These are phyloP conservation scores for Chlamydomonas sphaeroides DNA, from an alignment of 139 green algal genomes.

Conservation along the genomic window DNA sequence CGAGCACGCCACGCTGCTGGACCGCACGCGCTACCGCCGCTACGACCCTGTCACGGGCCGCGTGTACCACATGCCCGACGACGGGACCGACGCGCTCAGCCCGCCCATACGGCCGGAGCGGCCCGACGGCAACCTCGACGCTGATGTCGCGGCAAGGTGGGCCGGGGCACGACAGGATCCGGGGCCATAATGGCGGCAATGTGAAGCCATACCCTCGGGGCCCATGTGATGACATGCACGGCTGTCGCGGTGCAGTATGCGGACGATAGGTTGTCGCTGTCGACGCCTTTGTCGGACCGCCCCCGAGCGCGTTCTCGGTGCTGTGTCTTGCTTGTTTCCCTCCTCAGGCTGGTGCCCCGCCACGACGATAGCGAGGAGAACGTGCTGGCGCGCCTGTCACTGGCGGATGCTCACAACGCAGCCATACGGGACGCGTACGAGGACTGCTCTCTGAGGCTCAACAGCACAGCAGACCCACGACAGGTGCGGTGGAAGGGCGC, in stretches of 20 bases:
- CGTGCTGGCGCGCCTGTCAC: constrained; percentile 58
- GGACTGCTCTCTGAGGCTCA: constrained; percentile 55
- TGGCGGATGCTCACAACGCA: constrained; percentile 64
- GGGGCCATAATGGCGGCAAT: no score
- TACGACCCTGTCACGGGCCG: constrained; percentile 67
- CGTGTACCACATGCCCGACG: constrained; percentile 50
- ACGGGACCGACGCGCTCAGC: constrained; percentile 29
- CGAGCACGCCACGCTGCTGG: constrained; percentile 63
- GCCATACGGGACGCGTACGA: constrained; percentile 59
- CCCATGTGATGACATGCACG: no score
- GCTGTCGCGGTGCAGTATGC: no score
- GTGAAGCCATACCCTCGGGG: no score
- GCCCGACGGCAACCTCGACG: constrained; percentile 46
- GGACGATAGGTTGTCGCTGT: no score
- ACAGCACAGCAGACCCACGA: constrained; percentile 22
- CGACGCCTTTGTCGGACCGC: no score
- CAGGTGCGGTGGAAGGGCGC: no score
- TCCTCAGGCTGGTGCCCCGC: constrained; percentile 39
- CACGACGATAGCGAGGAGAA: constrained; percentile 82
- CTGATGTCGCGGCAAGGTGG: constrained; percentile 52
- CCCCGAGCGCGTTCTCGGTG: no score
- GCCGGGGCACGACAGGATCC: no score
- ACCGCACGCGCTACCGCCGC: constrained; percentile 68
- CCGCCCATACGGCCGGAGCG: constrained; percentile 49
- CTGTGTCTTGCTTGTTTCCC: no score